Evolutionary conservation across 345 rosid species (phyloP), one percentile per base, ranked within the genome.

Genomic region (Arabidopsis suecica): DNA sequence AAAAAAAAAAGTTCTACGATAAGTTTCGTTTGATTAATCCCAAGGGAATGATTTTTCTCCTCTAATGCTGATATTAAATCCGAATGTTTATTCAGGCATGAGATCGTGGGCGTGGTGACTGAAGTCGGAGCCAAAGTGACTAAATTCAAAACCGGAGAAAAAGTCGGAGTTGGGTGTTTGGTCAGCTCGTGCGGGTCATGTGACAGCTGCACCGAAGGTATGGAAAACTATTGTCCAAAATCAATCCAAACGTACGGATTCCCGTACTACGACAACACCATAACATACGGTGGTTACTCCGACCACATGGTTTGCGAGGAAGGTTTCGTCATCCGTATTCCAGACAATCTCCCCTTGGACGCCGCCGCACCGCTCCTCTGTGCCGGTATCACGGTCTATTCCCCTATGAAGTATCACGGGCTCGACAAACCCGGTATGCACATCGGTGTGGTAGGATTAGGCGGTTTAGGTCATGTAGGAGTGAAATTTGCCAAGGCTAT

Each of bases 401-500:
- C 87, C 18, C 84, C 92, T 1, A 9, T 86, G 69, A 86, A 49
- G 68, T 71, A 76, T 18, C 82, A 71, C 57, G 89, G 84, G 6
- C 78, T 86, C 0, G 88, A 71, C 28, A 73, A 82, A 32, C 83
- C 88, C 1, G 88, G 82, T 3, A 60, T 50, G 70, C 85, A 83
- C 68, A 22, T 86, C 0, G 91, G 89, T 16, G 80, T 91, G 36
- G 95, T 85, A 23, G 95, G 95, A 1, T 78, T 89, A 54, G 97
- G 93, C 4, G 89, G 93, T 2, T 68, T 91, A 0, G 95, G 97
- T 18, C 97, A 91, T 65, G 82, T 89, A 1, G 89, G 82, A 0
- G 89, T 89, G 2, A 89, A 86, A 38, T 86, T 91, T 79, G 88
- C 88, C 0, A 91, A 91, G 73, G 93, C 95, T 5, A 47, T 85